phyloP scores from a whole-genome alignment of 2,329 filamentous ascomycete genomes.

The Botrytis medusae region DNA sequence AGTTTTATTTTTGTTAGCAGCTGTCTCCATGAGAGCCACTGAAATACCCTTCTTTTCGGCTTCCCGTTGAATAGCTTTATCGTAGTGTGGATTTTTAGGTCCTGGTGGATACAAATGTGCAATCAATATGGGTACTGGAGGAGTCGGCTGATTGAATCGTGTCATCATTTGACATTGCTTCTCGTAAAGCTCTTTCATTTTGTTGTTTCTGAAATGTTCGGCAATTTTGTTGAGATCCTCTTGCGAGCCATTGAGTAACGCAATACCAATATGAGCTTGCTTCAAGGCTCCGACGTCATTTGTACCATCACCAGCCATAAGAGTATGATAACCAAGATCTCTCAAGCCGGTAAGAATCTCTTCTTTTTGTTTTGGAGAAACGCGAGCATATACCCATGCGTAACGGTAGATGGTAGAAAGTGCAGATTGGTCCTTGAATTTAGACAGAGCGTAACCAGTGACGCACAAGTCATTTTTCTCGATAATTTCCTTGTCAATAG shows the following conservation, averaged over 20 bases:
- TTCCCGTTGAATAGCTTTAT: constrained; percentile 87
- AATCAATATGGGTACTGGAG: constrained; percentile 89
- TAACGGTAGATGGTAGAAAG: constrained; percentile 78
- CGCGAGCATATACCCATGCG: constrained; percentile 96
- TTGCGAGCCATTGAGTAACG: constrained; percentile 88
- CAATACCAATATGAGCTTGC: constrained; percentile 96
- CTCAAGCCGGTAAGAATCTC: constrained; percentile 96
- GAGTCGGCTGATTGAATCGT: constrained; percentile 88
- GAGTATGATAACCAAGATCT: constrained; percentile 93
- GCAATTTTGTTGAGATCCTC: constrained; percentile 90
- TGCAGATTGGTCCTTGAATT: constrained; percentile 79
- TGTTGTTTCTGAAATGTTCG: constrained; percentile 89
- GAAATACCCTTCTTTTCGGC: constrained; percentile 73
- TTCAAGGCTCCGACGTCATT: constrained; percentile 98
- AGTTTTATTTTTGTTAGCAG: constrained; percentile 53
- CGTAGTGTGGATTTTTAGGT: constrained; percentile 87
- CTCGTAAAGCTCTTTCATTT: constrained; percentile 98
- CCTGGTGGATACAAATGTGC: constrained; percentile 94
- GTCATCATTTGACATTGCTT: constrained; percentile 92
- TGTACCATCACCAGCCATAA: constrained; percentile 98
- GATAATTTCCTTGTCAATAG: constrained; percentile 78
- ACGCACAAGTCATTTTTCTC: constrained; percentile 89
- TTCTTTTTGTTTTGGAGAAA: constrained; percentile 98
- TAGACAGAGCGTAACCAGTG: constrained; percentile 88
- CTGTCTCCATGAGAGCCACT: constrained; percentile 51